A percentile compares a stretch with the other conserved stretches of the same genome.
These are phyloP conservation scores for Zygotorulaspora sp. DNA, from an alignment of 805 yeast species.

Conservation along the genomic window DNA sequence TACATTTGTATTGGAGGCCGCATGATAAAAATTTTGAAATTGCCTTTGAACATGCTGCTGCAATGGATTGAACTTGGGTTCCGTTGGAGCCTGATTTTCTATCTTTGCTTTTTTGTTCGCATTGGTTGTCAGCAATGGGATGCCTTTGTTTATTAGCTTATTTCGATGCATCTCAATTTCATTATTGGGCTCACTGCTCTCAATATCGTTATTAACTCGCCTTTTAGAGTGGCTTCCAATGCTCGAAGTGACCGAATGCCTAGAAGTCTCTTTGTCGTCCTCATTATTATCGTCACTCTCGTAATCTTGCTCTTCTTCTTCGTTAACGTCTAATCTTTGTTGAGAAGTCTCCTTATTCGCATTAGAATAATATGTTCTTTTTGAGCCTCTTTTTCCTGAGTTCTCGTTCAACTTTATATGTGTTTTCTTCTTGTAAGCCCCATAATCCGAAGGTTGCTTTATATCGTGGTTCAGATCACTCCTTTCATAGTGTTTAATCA, in stretches of 20 bases:
- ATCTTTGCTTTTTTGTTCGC: slow-evolving; percentile 2
- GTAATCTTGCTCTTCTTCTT: slow-evolving; percentile 7
- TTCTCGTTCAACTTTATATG: slow-evolving; percentile 16
- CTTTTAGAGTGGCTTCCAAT: slow-evolving; percentile 5
- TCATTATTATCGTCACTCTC: slow-evolving; percentile 2
- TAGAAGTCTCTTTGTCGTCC: not conserved
- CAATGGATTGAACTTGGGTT: slow-evolving; percentile 22
- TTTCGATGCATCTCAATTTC: slow-evolving; percentile 9
- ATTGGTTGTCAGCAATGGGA: slow-evolving; percentile 2
- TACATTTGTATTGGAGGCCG: slow-evolving; percentile 15
- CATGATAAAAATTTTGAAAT: slow-evolving; percentile 24
- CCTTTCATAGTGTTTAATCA: slow-evolving; percentile 41
- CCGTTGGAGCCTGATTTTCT: slow-evolving; percentile 1
- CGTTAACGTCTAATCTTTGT: slow-evolving; percentile 12
- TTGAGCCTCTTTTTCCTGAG: slow-evolving; percentile 3
- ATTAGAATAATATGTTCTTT: slow-evolving; percentile 1
- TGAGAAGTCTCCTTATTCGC: slow-evolving; percentile 7
- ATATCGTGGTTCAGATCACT: slow-evolving; percentile 45
- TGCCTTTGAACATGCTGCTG: slow-evolving; percentile 30
- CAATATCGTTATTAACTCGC: not conserved
- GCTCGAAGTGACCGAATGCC: not conserved
- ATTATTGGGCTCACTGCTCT: slow-evolving; percentile 5
- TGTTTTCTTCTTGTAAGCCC: slow-evolving; percentile 45
- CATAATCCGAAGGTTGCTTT: slow-evolving; percentile 64
- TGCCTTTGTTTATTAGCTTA: not conserved